phyloP scores from a whole-genome alignment of 352 stramenopile genomes.

The Pythium grandisporangium region DNA sequence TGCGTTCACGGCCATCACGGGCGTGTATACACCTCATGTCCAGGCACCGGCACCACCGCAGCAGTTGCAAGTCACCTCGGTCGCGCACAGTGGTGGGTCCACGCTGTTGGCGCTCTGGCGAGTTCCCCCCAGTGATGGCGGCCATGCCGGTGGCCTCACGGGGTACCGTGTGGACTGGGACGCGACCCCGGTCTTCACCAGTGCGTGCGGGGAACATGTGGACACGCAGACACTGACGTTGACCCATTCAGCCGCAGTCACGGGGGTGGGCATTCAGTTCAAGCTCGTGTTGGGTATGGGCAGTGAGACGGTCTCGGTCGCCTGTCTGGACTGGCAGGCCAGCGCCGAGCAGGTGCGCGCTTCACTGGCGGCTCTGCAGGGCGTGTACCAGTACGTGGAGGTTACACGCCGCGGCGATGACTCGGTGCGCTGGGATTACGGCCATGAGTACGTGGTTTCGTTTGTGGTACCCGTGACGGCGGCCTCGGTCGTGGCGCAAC shows the following conservation, averaged over 20 bases:
- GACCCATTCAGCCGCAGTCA: slow-evolving; percentile 4
- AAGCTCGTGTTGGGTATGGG: slow-evolving; percentile 16
- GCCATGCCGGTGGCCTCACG: slow-evolving; percentile 52
- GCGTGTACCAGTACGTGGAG: slow-evolving; percentile 15
- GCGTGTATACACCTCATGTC: slow-evolving; percentile 18
- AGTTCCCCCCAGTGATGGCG: slow-evolving; percentile 73
- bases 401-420: slow-evolving; percentile 41
- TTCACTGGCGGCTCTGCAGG: slow-evolving; percentile 15
- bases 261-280: slow-evolving; percentile 10
- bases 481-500: too few relatives aligned
- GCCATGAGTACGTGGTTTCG: slow-evolving; percentile 46
- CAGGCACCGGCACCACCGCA: slow-evolving; percentile 55
- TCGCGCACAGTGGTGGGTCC: slow-evolving; percentile 49
- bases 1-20: slow-evolving; percentile 34
- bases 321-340: slow-evolving; percentile 30
- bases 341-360: slow-evolving; percentile 11
- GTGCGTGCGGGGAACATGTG: slow-evolving; percentile 51
- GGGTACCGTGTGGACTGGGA: slow-evolving; percentile 96
- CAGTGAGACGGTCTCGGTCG: slow-evolving; percentile 5
- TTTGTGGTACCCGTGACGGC: slow-evolving; percentile 40
- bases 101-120: slow-evolving; percentile 66
- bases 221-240: slow-evolving; percentile 61
- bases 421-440: slow-evolving; percentile 54
- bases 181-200: slow-evolving; percentile 77
- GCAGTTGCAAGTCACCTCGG: slow-evolving; percentile 71